Conservation (phyloP, 2,329 filamentous ascomycete species). For the Oidium heveae region DNA sequence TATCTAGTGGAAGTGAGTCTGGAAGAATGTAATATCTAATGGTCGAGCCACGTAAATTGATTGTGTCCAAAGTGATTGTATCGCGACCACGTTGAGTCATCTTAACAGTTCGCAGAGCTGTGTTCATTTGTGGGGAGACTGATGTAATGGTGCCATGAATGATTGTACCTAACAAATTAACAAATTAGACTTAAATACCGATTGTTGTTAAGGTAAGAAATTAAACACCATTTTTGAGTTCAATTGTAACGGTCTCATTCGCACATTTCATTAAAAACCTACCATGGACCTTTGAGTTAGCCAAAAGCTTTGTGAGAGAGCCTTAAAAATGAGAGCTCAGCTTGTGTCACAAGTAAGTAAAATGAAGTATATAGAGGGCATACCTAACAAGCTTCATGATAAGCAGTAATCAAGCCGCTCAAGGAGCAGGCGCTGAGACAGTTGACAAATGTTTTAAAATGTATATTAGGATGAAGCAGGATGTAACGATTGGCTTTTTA, state of each 20-base stretch:
- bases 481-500: no score
- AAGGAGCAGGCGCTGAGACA: no score
- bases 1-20: conserved; percentile 84
- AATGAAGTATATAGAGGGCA: no score
- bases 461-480: no score
- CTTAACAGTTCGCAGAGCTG: conserved; percentile 80
- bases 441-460: no score
- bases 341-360: no score
- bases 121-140: conserved; percentile 97
- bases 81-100: conserved; percentile 83
- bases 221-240: conserved; percentile 76
- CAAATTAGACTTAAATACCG: no score
- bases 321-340: no score
- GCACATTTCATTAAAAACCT: conserved; percentile 99
- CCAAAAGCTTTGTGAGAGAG: background rate
- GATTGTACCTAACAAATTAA: conserved; percentile 45
- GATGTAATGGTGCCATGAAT: conserved; percentile 91
- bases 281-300: conserved; percentile 3
- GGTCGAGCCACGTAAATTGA: conserved; percentile 89
- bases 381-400: no score
- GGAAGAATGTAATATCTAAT: conserved; percentile 94
- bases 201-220: background rate
- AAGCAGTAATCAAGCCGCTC: no score
- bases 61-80: conserved; percentile 68
- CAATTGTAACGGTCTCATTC: conserved; percentile 95